Evolutionary conservation across 148 eudicot genomes (phyloP).

Genomic region (Rhododendron simsii): DNA sequence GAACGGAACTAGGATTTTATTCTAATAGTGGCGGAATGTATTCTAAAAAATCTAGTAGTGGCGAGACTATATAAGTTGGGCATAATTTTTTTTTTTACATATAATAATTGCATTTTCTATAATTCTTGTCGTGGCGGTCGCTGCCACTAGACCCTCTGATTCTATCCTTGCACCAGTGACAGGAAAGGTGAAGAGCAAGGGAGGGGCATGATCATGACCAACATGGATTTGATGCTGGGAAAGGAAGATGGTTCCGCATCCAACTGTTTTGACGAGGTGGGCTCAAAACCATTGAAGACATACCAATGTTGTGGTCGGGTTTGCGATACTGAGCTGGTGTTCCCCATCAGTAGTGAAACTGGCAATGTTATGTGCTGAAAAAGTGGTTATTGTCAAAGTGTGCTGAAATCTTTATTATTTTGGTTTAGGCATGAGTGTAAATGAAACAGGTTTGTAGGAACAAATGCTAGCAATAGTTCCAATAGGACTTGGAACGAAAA

Average conservation of each 20-base stretch:
- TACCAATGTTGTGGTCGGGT: neutral
- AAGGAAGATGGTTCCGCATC: neutral
- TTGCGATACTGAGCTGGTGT: neutral
- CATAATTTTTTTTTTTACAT: too few relatives aligned
- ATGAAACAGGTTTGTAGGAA: neutral
- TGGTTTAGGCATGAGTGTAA: neutral
- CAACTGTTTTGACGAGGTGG: neutral
- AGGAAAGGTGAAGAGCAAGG: neutral
- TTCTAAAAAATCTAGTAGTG: too few relatives aligned
- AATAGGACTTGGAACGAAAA: neutral
- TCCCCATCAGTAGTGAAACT: neutral
- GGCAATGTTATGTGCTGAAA: neutral
- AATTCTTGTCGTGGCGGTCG: too few relatives aligned
- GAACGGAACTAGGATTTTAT: too few relatives aligned
- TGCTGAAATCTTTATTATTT: neutral
- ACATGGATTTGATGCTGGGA: neutral
- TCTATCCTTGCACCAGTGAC: neutral
- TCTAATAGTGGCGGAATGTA: too few relatives aligned
- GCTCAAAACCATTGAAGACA: conserved; percentile 8
- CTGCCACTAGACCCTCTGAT: too few relatives aligned
- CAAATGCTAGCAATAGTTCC: neutral
- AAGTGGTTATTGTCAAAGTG: neutral
- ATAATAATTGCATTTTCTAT: too few relatives aligned
- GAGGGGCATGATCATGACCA: neutral
- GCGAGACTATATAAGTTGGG: too few relatives aligned